A percentile compares a stretch with the other conserved stretches of the same genome.
Evolutionary conservation across 768 basidiomycete species (phyloP).

Genomic region (Tylopilus subfusipes): DNA sequence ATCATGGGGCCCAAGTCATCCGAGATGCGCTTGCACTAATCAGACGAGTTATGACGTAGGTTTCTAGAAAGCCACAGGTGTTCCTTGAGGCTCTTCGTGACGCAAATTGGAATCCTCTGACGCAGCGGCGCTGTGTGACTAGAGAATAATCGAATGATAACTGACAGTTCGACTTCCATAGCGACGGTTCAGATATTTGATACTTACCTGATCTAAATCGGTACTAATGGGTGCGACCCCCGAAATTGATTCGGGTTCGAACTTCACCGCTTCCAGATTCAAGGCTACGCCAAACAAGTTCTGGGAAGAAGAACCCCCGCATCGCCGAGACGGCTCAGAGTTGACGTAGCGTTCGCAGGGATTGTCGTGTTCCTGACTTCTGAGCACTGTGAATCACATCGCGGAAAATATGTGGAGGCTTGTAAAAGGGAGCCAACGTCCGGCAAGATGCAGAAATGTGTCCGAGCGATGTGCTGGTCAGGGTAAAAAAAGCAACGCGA

Average conservation of each 20-base stretch:
- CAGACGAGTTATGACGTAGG: conserved; percentile 4
- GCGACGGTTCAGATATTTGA: no score
- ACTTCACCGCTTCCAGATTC: not conserved
- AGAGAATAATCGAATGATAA: not conserved
- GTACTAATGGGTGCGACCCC: no score
- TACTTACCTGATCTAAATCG: not conserved
- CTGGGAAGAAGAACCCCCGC: not conserved
- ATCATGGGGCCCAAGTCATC: not conserved
- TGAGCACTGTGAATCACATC: not conserved
- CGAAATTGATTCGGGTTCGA: not conserved
- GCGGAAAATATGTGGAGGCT: not conserved
- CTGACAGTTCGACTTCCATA: not conserved
- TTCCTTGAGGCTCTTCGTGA: not conserved
- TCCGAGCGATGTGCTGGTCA: no score
- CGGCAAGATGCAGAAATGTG: not conserved
- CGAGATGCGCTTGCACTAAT: not conserved
- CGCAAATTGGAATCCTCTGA: not conserved
- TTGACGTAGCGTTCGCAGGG: not conserved
- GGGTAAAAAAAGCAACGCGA: no score
- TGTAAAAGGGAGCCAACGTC: not conserved
- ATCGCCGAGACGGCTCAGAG: not conserved
- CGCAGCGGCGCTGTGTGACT: not conserved
- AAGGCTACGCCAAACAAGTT: not conserved
- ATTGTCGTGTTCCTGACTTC: not conserved
- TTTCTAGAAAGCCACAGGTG: not conserved